These are phyloP conservation scores for Puccinia polysora DNA, from an alignment of 1,284 basidiomycete genomes.

Conservation along the genomic window DNA sequence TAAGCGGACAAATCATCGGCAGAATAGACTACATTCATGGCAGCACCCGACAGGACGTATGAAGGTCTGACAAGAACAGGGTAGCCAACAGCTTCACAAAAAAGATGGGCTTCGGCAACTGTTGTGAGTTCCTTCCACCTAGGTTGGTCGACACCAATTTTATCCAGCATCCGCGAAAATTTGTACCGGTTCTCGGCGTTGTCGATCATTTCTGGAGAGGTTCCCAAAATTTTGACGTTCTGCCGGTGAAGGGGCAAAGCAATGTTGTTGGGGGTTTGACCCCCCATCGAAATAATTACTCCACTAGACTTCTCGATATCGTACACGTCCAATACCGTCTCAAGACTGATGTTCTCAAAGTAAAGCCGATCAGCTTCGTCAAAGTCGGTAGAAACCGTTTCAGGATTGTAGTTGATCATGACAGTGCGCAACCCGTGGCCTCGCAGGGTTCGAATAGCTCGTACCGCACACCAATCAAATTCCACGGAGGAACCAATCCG, in stretches of 20 bases:
- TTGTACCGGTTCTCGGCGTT: constrained; percentile 99
- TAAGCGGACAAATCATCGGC: constrained; percentile 85
- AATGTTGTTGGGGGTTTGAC: constrained; percentile 98
- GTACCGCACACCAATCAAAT: constrained; percentile 99
- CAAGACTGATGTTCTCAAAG: constrained; percentile 96
- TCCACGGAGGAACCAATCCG: constrained; percentile 98
- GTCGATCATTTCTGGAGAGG: constrained; percentile 99
- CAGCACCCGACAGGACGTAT: constrained; percentile 94
- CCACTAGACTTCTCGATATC: constrained; percentile 83
- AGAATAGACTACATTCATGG: constrained; percentile 98
- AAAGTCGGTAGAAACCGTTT: constrained; percentile 98
- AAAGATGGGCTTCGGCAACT: constrained; percentile 77
- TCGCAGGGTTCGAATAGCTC: constrained; percentile 89
- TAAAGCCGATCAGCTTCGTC: constrained; percentile 97
- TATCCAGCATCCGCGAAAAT: constrained; percentile 94
- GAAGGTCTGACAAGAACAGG: constrained; percentile 95
- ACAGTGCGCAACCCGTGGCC: constrained; percentile 91
- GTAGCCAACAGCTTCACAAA: constrained; percentile 87
- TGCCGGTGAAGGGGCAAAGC: constrained; percentile 87
- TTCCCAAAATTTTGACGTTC: constrained; percentile 96
- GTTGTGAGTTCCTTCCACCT: constrained; percentile 93
- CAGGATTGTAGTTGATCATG: constrained; percentile 99
- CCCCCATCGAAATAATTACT: constrained; percentile 95
- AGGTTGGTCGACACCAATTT: constrained; percentile 96
- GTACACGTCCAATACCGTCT: constrained; percentile 96